Base-by-base conservation (phyloP, 768 basidiomycete genomes). In the Hydnum rufescens region DNA sequence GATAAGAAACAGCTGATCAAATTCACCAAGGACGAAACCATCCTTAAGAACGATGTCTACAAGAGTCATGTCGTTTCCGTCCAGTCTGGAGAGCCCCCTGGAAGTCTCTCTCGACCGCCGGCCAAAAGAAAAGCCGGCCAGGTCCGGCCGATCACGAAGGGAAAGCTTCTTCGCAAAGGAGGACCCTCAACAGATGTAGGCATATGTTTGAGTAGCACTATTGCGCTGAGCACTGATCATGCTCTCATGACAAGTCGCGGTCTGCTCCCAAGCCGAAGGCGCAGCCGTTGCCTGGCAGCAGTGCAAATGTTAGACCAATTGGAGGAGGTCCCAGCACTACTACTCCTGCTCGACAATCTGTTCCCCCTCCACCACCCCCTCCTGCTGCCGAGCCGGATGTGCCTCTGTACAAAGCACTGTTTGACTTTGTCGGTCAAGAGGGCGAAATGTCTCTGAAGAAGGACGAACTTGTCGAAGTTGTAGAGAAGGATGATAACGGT, bases 21-120 rank as follows among this genome's bases (percentile, higher is more conserved):
- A 64, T 82, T 87, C 56, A 64, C 80, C 60, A 93, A 85, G 70
- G 90, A 96, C 62, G 92, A 97, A 65, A 77, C 79, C 4, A 68
- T 93, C 19, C 67, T 63, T 6, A 76, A 75, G 53, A 79, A 82
- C 55, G 95, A 89, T 61, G 60, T 75, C 5, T 99, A 99, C 68
- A 99, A 97, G 74, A 92, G 87, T 58, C 87, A 92, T 61, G 74
- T 77, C 1, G 81, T 99, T 18, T 78, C 80, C 55, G 89, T 96
- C 2, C 72, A 80, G 2, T 81, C 88, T 42, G 95, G 95, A 32
- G 89, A 95, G 62, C 74, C 90, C 3, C 70, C 89, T 0, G 73
- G 62, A 47, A 95, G 92, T 61, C 64, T 76, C 4, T 93, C 92
- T 5, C 74, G 77, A 32, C 88, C 93, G 19, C 76, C 81, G 22